Evolutionary conservation across 495 filamentous ascomycete species (phyloP), one percentile per base, ranked within the genome.

Genomic region (Entonaema liquescens): DNA sequence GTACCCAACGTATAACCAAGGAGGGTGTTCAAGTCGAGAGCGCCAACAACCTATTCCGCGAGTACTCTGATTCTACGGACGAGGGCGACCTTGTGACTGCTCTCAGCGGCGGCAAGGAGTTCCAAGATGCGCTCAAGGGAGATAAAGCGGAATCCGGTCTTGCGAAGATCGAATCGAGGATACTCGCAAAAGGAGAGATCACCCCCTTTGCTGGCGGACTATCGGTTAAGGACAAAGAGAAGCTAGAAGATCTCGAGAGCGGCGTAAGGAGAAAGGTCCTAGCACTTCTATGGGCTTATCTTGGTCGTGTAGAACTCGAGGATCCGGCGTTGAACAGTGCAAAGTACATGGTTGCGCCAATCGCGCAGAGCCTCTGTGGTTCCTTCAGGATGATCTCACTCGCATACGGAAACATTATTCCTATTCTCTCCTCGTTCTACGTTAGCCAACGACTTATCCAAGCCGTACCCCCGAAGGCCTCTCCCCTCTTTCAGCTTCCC

Each of bases 211-310:
- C 80, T 59, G 82, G 85, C 71, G 87, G 90, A 73, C 77, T 96
- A 59, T 83, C 87, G 1, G 79, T 88, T 44, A 94, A 91, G 78
- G 89, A 95, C 62, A 84, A 89, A 74, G 85, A 89, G 66, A 90
- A 86, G 73, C 79, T 95, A 7, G 81, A 89, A 61, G 86, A 89
- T 61, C 70, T 92, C 56, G 92, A 95, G 21, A 89, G 86, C 61
- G 87, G 90, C 3, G 85, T 88, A 44, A 87, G 92, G 50, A 85
- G 95, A 70, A 97, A 97, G 83, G 90, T 90, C n/a, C 83, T 98
- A 28, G 92, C 89, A 35, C 84, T 99, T 58, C 82, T 98, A 15
- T 99, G 95, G 95, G 95, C 94, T 49, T 98, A 98, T 77, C 87
- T 98, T 31, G 92, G 92, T 49, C 90, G 95, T 40, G 82, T 97